phyloP scores from a whole-genome alignment of 2,329 filamentous ascomycete genomes.

The Bimuria novae-zelandiae region DNA sequence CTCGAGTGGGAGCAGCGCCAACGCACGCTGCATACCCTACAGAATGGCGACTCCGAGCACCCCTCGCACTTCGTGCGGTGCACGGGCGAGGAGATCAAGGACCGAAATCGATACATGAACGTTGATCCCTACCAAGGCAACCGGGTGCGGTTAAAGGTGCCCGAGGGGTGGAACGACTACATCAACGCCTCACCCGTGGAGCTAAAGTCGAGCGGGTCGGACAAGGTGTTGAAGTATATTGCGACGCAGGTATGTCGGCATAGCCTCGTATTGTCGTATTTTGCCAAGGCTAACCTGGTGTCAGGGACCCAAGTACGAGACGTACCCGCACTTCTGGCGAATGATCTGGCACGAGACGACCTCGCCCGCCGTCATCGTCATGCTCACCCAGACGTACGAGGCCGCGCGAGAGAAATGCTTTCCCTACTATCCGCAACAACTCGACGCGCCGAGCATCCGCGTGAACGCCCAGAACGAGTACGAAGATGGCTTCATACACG shows the following conservation, averaged over 20 bases:
- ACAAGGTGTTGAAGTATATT: conserved; percentile 68
- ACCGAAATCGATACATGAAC: conserved; percentile 84
- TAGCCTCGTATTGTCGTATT: no score
- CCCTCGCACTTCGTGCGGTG: conserved; percentile 64
- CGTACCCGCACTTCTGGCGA: conserved; percentile 85
- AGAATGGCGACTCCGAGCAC: conserved; percentile 47
- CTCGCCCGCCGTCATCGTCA: conserved; percentile 75
- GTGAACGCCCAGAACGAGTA: conserved; percentile 69
- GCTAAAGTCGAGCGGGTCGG: conserved; percentile 47
- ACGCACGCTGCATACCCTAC: conserved; percentile 55
- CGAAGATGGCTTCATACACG: conserved; percentile 68
- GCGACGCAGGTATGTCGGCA: conserved; percentile 83
- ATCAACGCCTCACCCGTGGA: conserved; percentile 57
- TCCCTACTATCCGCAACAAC: conserved; percentile 74
- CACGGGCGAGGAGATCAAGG: conserved; percentile 58
- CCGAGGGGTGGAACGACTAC: conserved; percentile 63
- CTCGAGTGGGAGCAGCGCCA: conserved; percentile 64
- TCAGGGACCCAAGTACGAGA: conserved; percentile 76
- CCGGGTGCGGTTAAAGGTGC: conserved; percentile 78
- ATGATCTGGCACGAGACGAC: conserved; percentile 90
- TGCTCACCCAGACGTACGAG: conserved; percentile 91
- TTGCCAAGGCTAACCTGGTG: background rate
- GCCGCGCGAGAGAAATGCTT: conserved; percentile 79
- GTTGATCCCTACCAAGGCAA: conserved; percentile 90
- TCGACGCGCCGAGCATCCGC: conserved; percentile 47